phyloP scores from a whole-genome alignment of 1,139 yeast genomes.

The Pichia sp. region DNA sequence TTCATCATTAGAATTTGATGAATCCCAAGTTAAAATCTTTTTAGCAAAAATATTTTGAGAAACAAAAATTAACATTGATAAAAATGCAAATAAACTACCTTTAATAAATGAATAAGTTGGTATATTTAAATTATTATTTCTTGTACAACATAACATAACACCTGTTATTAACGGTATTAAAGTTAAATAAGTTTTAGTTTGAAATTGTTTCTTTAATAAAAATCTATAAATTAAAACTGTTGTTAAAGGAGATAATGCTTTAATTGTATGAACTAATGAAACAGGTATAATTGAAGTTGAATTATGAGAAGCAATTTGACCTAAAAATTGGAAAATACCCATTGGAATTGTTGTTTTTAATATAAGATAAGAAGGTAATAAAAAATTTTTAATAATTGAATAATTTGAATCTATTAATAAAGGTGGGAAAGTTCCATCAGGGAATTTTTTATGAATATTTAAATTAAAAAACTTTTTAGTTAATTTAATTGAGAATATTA shows the following conservation, averaged over 20 bases:
- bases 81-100: slow-evolving; percentile 70
- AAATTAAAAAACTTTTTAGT: slow-evolving; percentile 1
- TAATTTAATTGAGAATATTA: slow-evolving; percentile 21
- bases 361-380: slow-evolving; percentile 50
- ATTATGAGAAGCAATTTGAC: slow-evolving; percentile 84
- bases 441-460: slow-evolving; percentile 34
- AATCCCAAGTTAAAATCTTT: slow-evolving; percentile 52
- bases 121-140: slow-evolving; percentile 29
- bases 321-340: slow-evolving; percentile 88
- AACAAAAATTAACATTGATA: slow-evolving; percentile 82
- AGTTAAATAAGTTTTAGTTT: slow-evolving; percentile 64
- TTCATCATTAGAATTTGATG: neutral
- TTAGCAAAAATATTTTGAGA: slow-evolving; percentile 90
- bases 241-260: slow-evolving; percentile 80
- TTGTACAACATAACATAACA: slow-evolving; percentile 76
- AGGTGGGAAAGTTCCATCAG: slow-evolving; percentile 53
- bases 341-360: slow-evolving; percentile 74
- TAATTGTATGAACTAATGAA: slow-evolving; percentile 84
- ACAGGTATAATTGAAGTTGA: slow-evolving; percentile 87
- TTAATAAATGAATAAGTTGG: slow-evolving; percentile 36
- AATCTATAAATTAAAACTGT: slow-evolving; percentile 77
- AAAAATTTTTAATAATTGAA: slow-evolving; percentile 31
- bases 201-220: slow-evolving; percentile 51
- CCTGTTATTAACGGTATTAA: slow-evolving; percentile 73
- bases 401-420: slow-evolving; percentile 26